Conservation (phyloP, 495 filamentous ascomycete genomes). For the Entonaema liquescens region DNA sequence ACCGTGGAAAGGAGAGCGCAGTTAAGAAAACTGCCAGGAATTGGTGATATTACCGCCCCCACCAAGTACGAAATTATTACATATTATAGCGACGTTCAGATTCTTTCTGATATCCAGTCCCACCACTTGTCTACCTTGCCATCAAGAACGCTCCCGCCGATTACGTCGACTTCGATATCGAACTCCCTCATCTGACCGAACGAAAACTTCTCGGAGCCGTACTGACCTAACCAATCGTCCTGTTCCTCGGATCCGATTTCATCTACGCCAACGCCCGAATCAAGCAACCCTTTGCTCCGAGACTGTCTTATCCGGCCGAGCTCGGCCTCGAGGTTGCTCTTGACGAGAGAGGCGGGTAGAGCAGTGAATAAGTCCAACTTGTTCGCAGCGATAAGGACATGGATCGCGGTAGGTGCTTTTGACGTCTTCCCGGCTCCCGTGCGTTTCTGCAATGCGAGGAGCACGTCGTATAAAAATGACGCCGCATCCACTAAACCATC, state of each 20-base stretch:
- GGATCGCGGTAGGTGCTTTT: slow-evolving; percentile 68
- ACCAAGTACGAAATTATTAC: not conserved
- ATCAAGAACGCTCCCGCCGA: slow-evolving; percentile 80
- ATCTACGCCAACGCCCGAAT: slow-evolving; percentile 71
- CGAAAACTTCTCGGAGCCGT: slow-evolving; percentile 75
- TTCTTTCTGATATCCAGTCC: slow-evolving; percentile 74
- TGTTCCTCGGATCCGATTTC: slow-evolving; percentile 68
- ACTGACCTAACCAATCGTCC: slow-evolving; percentile 83
- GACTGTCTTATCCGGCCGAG: slow-evolving; percentile 80
- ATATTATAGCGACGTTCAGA: slow-evolving; percentile 28
- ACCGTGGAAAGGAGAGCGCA: not conserved
- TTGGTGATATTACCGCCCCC: not conserved
- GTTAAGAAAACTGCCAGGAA: not conserved
- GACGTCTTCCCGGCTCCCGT: slow-evolving; percentile 64
- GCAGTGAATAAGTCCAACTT: slow-evolving; percentile 97
- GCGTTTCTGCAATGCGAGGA: slow-evolving; percentile 82
- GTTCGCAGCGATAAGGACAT: slow-evolving; percentile 87
- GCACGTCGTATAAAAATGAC: slow-evolving; percentile 81
- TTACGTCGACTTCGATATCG: slow-evolving; percentile 78
- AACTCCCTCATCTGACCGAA: slow-evolving; percentile 86
- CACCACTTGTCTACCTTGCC: slow-evolving; percentile 83
- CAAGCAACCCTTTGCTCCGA: slow-evolving; percentile 80
- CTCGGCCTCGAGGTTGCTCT: slow-evolving; percentile 78
- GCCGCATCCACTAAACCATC: slow-evolving; percentile 51
- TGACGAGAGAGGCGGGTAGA: slow-evolving; percentile 80